Conservation (phyloP, 1,284 basidiomycete genomes). For the Ustilago curta region DNA sequence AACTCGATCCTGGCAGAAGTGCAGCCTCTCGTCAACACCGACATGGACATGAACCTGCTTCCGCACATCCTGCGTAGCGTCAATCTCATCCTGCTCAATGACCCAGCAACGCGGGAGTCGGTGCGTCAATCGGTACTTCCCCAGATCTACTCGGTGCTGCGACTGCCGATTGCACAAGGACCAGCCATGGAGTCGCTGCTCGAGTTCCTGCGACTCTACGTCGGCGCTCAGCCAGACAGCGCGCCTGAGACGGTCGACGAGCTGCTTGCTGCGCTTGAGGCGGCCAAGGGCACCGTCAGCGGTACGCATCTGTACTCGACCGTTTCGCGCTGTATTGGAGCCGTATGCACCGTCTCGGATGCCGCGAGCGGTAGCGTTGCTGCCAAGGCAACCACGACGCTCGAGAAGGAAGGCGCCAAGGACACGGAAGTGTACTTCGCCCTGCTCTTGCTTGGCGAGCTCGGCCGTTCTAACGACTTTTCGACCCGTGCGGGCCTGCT, state of each 20-base stretch:
- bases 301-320: slow-evolving; percentile 52
- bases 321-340: slow-evolving; percentile 61
- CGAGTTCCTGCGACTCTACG: slow-evolving; percentile 82
- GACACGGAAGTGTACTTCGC: slow-evolving; percentile 56
- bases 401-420: slow-evolving; percentile 30
- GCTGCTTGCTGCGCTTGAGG: slow-evolving; percentile 40
- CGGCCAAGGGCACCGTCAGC: slow-evolving; percentile 25
- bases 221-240: slow-evolving; percentile 77
- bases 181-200: slow-evolving; percentile 82
- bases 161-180: slow-evolving; percentile 81
- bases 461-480: slow-evolving; percentile 59
- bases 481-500: slow-evolving; percentile 25
- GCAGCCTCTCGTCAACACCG: slow-evolving; percentile 51
- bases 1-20: slow-evolving; percentile 54
- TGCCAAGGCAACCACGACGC: slow-evolving; percentile 23
- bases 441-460: slow-evolving; percentile 58
- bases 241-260: slow-evolving; percentile 36
- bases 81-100: slow-evolving; percentile 44
- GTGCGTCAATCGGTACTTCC: slow-evolving; percentile 72
- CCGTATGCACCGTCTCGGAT: slow-evolving; percentile 45
- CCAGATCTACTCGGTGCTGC: slow-evolving; percentile 78
- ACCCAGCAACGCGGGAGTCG: slow-evolving; percentile 27
- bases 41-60: slow-evolving; percentile 58
- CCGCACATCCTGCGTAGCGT: slow-evolving; percentile 53
- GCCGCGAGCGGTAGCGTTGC: slow-evolving; percentile 35